phyloP scores from a whole-genome alignment of 2,329 filamentous ascomycete genomes.

The Exophiala aquamarina region DNA sequence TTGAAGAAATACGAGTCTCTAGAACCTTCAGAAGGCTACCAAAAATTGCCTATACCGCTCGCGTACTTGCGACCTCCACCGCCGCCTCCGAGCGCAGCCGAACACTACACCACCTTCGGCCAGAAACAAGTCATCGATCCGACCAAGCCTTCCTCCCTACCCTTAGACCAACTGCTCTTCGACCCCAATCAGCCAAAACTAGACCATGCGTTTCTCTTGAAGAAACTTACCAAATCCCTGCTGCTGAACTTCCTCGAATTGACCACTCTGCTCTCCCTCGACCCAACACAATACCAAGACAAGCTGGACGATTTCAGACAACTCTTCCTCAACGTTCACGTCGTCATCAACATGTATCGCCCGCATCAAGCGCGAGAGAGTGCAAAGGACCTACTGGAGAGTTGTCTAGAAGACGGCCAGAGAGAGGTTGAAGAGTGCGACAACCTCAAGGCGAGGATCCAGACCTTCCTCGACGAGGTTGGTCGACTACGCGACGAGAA shows the following conservation, averaged over 20 bases:
- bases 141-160: conserved; percentile 37
- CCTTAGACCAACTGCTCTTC: conserved; percentile 56
- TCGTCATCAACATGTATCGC: conserved; percentile 89
- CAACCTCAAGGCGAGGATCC: conserved; percentile 69
- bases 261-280: conserved; percentile 66
- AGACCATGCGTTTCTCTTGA: conserved; percentile 60
- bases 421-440: conserved; percentile 78
- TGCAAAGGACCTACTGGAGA: conserved; percentile 83
- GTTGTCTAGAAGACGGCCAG: conserved; percentile 70
- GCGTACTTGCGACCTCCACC: conserved; percentile 77
- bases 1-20: conserved; percentile 48
- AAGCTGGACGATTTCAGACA: conserved; percentile 79
- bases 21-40: conserved; percentile 37
- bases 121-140: conserved; percentile 64
- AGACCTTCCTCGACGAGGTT: conserved; percentile 36
- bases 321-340: conserved; percentile 87
- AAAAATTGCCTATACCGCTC: conserved; percentile 66
- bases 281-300: conserved; percentile 49
- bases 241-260: conserved; percentile 88
- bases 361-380: conserved; percentile 90
- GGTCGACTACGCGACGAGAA: conserved; percentile 14
- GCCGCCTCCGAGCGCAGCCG: conserved; percentile 59
- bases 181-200: conserved; percentile 54
- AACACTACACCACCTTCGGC: conserved; percentile 76
- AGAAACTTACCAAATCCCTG: conserved; percentile 77